Conservation (phyloP, 192 early-diverging fungal species). For the Mortierella claussenii region DNA sequence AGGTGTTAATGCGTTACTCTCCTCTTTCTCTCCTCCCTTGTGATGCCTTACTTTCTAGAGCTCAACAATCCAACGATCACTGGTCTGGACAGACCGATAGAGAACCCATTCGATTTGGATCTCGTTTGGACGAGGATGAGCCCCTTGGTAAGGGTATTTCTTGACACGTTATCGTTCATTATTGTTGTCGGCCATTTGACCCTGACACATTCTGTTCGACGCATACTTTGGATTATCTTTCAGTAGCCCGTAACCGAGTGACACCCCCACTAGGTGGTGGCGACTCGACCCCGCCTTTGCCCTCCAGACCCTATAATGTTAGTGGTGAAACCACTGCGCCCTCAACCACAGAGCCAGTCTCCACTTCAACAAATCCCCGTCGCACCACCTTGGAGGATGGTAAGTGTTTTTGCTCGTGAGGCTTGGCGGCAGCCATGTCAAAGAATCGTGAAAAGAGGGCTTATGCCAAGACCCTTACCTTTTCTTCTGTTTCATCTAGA, state of each 20-base stretch:
- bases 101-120: constrained; percentile 28
- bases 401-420: too few relatives aligned
- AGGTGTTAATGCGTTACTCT: too few relatives aligned
- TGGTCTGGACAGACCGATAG: background rate
- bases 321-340: background rate
- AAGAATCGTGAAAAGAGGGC: too few relatives aligned
- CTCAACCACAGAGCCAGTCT: background rate
- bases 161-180: too few relatives aligned
- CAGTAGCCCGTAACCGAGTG: constrained; percentile 36
- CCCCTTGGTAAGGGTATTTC: constrained; percentile 17
- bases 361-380: constrained; percentile 8
- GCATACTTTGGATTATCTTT: background rate
- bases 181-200: too few relatives aligned
- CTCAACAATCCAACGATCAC: background rate
- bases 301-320: constrained; percentile 27
- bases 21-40: too few relatives aligned
- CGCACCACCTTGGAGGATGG: constrained; percentile 44
- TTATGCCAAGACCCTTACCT: constrained; percentile 19
- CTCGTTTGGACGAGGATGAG: constrained; percentile 26
- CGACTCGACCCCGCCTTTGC: constrained; percentile 22
- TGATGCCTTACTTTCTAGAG: too few relatives aligned
- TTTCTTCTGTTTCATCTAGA: constrained; percentile 5
- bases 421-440: too few relatives aligned
- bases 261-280: constrained; percentile 27
- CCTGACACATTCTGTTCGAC: too few relatives aligned